Conservation (phyloP, 2,329 filamentous ascomycete species). For the Aspergillus felis region DNA sequence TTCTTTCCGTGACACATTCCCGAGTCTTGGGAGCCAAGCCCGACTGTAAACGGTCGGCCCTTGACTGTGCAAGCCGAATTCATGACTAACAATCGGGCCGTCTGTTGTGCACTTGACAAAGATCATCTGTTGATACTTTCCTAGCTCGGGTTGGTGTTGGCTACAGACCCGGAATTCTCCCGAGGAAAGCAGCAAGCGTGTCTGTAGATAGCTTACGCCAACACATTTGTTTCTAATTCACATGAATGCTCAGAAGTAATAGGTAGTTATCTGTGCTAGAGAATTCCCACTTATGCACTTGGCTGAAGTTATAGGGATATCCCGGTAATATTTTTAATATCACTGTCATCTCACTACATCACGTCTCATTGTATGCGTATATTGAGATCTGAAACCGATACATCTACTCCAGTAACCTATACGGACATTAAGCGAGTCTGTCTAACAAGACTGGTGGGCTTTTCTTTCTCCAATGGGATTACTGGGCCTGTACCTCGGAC, state of each 20-base stretch:
- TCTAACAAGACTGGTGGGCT: background rate
- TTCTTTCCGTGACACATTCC: background rate
- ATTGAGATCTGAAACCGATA: background rate
- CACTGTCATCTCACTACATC: too few relatives aligned
- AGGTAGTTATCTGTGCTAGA: background rate
- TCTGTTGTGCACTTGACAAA: background rate
- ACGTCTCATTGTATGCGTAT: background rate
- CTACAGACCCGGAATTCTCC: background rate
- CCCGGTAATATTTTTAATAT: background rate
- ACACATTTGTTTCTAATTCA: background rate
- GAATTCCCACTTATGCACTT: background rate
- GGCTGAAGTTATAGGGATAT: background rate
- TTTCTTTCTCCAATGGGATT: background rate
- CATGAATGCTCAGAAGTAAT: background rate
- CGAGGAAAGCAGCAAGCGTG: background rate
- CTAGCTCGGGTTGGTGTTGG: background rate
- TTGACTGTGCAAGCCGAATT: background rate
- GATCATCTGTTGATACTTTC: background rate
- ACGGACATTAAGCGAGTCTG: background rate
- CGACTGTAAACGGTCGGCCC: constrained; percentile 4
- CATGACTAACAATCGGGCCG: constrained; percentile 3
- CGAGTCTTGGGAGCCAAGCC: constrained; percentile 4
- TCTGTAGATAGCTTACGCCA: background rate
- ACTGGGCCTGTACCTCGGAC: background rate
- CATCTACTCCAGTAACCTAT: background rate